Evolutionary conservation across 257 asterid genomes (phyloP).

Genomic region (Sherardia arvensis): DNA sequence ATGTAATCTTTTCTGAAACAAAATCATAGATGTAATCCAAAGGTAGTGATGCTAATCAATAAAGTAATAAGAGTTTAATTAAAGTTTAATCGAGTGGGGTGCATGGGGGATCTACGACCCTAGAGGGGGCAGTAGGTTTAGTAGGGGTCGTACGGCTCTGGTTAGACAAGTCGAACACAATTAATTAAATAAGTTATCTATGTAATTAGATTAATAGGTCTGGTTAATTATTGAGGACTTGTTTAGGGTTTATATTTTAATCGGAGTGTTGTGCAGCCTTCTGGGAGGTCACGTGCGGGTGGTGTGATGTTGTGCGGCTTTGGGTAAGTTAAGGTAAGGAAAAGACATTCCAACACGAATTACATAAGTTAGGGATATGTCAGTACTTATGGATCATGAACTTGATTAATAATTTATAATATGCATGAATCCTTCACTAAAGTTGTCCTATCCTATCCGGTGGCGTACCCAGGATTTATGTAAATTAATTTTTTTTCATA

Average conservation of each 20-base stretch:
- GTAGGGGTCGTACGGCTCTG: neutral
- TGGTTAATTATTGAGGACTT: neutral
- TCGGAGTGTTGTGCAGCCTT: neutral
- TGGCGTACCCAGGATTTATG: neutral
- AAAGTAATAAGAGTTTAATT: neutral
- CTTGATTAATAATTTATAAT: too few relatives aligned
- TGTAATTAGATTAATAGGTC: neutral
- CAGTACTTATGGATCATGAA: neutral
- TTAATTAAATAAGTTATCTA: too few relatives aligned
- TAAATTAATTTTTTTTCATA: too few relatives aligned
- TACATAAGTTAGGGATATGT: neutral
- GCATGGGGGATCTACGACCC: constrained; percentile 15
- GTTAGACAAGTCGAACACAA: constrained; percentile 6
- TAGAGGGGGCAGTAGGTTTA: neutral
- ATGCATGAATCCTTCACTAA: neutral
- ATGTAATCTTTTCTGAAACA: neutral
- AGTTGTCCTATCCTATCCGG: neutral
- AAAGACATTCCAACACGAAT: too few relatives aligned
- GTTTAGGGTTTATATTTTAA: neutral
- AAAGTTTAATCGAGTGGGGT: constrained; percentile 4
- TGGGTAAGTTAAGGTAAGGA: neutral
- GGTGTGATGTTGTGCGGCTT: constrained; percentile 12
- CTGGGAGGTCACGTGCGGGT: constrained; percentile 23
- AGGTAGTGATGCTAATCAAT: neutral
- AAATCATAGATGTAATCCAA: constrained; percentile 4